Conservation (phyloP, 345 rosid species). For the Conringia planisiliqua region DNA sequence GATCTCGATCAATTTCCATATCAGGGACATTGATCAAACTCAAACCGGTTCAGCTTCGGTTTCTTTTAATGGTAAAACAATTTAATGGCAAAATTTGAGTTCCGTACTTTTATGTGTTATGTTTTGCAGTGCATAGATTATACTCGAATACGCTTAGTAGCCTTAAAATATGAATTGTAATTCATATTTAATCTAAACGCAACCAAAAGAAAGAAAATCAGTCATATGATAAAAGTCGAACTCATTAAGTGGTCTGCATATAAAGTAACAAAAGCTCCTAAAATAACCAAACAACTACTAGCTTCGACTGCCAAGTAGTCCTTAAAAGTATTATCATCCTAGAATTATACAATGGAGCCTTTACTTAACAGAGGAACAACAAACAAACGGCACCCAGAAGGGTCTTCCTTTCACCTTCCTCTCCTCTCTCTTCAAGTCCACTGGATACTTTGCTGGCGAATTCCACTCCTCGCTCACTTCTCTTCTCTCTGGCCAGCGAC, state of each 20-base stretch:
- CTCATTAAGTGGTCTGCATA: background rate
- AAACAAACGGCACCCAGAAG: slow-evolving; percentile 76
- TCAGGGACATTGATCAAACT: background rate
- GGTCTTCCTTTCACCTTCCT: slow-evolving; percentile 83
- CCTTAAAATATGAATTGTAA: background rate
- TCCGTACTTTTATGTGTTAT: too few species aligned
- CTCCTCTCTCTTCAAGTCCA: slow-evolving; percentile 66
- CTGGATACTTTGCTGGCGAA: slow-evolving; percentile 65
- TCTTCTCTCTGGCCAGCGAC: slow-evolving; percentile 33
- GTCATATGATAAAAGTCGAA: background rate
- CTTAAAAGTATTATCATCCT: slow-evolving; percentile 5
- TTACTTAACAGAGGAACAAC: slow-evolving; percentile 67
- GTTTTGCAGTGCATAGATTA: too few species aligned
- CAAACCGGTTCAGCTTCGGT: background rate
- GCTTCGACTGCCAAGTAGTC: background rate
- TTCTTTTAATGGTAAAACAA: too few species aligned
- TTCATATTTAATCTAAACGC: background rate
- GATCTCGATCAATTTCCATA: background rate
- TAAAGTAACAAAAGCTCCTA: background rate
- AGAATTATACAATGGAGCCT: slow-evolving; percentile 9
- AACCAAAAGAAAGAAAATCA: background rate
- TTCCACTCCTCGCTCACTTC: slow-evolving; percentile 56
- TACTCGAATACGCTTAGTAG: background rate
- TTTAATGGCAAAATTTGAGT: too few species aligned
- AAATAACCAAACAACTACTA: slow-evolving; percentile 21